Conservation (phyloP, 352 stramenopile species). For the Stephanocyclus meneghinianus region DNA sequence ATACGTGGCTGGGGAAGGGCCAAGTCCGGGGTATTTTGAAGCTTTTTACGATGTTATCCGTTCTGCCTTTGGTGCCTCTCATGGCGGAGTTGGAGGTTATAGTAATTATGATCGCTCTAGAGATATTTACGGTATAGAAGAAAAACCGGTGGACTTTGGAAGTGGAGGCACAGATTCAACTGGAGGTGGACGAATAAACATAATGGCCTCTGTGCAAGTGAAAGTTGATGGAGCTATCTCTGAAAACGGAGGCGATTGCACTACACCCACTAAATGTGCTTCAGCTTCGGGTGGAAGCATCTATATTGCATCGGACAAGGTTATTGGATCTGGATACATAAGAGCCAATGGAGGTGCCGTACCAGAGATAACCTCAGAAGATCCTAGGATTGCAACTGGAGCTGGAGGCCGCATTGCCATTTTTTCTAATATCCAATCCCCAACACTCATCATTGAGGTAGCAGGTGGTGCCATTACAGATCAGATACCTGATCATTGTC, state of each 20-base stretch:
- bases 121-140: background rate
- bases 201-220: background rate
- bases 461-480: background rate
- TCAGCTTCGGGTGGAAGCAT: slow-evolving; percentile 10
- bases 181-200: slow-evolving; percentile 6
- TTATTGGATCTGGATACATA: background rate
- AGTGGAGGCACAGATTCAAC: background rate
- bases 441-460: background rate
- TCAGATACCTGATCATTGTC: background rate
- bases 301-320: background rate
- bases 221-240: slow-evolving; percentile 1
- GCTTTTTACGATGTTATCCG: too few species aligned
- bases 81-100: slow-evolving; percentile 3
- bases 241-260: slow-evolving; percentile 5
- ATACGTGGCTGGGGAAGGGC: background rate
- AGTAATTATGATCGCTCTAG: background rate
- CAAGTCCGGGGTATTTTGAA: background rate
- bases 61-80: background rate
- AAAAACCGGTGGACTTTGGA: background rate
- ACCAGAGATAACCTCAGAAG: background rate
- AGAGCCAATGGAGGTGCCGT: slow-evolving; percentile 4
- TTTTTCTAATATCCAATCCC: background rate
- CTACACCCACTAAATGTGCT: background rate
- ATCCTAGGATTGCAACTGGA: background rate
- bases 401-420: slow-evolving; percentile 8